These are phyloP conservation scores for Lactarius indigo DNA, from an alignment of 768 basidiomycete species.

Conservation along the genomic window DNA sequence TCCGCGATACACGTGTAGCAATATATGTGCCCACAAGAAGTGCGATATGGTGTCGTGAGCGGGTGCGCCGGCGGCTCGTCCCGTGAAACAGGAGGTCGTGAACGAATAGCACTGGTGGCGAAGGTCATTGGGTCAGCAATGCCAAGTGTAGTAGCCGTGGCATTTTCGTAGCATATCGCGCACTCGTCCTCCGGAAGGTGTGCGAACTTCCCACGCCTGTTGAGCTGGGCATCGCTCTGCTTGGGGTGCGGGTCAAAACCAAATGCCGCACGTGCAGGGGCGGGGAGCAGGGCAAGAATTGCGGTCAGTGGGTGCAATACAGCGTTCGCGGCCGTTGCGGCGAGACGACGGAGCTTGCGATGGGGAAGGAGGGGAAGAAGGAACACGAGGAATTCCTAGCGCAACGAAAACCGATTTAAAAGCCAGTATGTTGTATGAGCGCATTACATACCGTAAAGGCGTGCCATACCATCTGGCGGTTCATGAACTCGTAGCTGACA, in stretches of 20 bases:
- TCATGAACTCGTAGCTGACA: constrained; percentile 98
- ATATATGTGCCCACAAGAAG: constrained; percentile 82
- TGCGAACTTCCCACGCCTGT: constrained; percentile 58
- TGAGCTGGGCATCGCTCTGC: neutral
- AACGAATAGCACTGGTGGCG: constrained; percentile 30
- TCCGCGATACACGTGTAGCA: constrained; percentile 93
- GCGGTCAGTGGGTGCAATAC: constrained; percentile 31
- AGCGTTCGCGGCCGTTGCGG: constrained; percentile 32
- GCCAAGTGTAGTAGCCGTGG: constrained; percentile 54
- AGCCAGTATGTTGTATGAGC: neutral
- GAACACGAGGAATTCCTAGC: constrained; percentile 92
- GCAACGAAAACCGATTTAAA: neutral
- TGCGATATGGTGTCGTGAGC: constrained; percentile 77
- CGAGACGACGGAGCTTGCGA: constrained; percentile 55
- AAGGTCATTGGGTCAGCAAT: constrained; percentile 48
- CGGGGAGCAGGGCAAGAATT: constrained; percentile 33
- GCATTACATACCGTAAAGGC: constrained; percentile 78
- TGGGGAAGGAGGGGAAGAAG: constrained; percentile 80
- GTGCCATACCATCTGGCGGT: constrained; percentile 99
- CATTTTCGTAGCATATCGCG: constrained; percentile 84
- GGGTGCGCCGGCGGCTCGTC: constrained; percentile 55
- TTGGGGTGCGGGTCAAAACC: constrained; percentile 10
- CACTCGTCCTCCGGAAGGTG: constrained; percentile 72
- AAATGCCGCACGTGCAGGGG: constrained; percentile 32
- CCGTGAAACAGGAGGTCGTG: constrained; percentile 30